Base-by-base conservation (phyloP, 495 filamentous ascomycete genomes). In the Stereocaulon alpinum region DNA sequence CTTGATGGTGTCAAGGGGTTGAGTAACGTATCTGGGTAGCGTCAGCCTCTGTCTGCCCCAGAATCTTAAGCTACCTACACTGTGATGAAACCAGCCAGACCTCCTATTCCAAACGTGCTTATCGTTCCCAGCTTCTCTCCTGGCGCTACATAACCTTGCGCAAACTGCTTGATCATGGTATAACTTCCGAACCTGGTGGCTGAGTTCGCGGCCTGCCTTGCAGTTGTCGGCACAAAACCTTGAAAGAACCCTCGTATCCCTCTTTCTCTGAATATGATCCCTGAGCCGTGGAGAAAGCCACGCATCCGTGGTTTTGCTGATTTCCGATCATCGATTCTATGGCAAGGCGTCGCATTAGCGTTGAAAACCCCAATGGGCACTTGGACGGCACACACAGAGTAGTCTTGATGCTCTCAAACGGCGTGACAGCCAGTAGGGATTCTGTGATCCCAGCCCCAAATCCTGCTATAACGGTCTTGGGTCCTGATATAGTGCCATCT, bases 371-470 rank as follows among this genome's bases (percentile, higher is more conserved):
- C 2, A 18, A 4, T 9, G 30, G 20, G 12, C 10, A 49, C 24
- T 6, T 7, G 7, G n/a, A 6, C 24, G 5, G 15, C 22, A 69
- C 78, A 44, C 64, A 89, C 85, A 96, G 70, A 63, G 89, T 90
- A 34, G 93, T 98, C 75, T 98, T 98, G 70, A 98, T 96, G 69
- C 88, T 93, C 74, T 98, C 93, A 65, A 95, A 96, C 0, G 93
- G 93, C 4, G 93, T 98, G 40, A 98, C 93, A 9, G 93, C 93
- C 2, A 98, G 72, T 29, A 97, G 72, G 3, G 89, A 95, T 73
- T 98, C 93, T 0, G 90, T 97, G 61, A 93, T 86, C 18, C 93
- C 93, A 27, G 93, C 93, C 56, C 92, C 89, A 70, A 98, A 95
- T 7, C 93, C 93, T 40, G 91, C 91, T 59, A 97, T 80, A 11